Conservation (phyloP, 225 moss, liverwort and hornwort species). For the Sphagnum tenellum region DNA sequence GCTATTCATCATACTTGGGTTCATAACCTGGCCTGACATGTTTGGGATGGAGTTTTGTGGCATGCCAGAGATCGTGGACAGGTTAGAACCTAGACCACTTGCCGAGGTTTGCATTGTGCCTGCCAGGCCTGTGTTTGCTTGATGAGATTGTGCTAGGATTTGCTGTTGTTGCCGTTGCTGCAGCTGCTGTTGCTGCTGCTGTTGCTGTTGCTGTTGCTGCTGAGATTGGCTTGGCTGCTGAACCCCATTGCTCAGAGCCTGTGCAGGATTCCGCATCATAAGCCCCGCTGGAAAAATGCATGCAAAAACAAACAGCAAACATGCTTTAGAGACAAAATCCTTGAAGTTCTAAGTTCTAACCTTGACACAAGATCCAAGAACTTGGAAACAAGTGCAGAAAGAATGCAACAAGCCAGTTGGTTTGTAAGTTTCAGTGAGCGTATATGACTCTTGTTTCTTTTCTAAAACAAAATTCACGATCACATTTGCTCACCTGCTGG, state of each 20-base stretch:
- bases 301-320: neutral
- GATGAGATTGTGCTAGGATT: constrained; percentile 40
- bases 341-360: no score
- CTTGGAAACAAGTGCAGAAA: no score
- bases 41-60: constrained; percentile 29
- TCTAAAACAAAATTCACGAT: neutral
- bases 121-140: constrained; percentile 22
- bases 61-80: constrained; percentile 41
- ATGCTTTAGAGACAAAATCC: neutral
- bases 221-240: constrained; percentile 34
- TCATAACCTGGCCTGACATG: constrained; percentile 43
- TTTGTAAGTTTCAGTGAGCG: no score
- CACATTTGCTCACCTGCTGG: constrained; percentile 17
- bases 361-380: no score
- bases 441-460: no score
- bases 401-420: no score
- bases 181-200: constrained; percentile 46
- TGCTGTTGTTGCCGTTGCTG: constrained; percentile 40
- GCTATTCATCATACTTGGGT: constrained; percentile 37
- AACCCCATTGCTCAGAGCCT: constrained; percentile 31
- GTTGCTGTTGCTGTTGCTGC: constrained; percentile 41
- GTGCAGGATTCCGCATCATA: constrained; percentile 36
- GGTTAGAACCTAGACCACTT: constrained; percentile 31
- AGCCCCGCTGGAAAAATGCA: constrained; percentile 22
- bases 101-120: constrained; percentile 28